Percentiles rank a stretch among this genome's conserved stretches.
Conservation (phyloP, 345 rosid genomes). For the Trapa incisa region DNA sequence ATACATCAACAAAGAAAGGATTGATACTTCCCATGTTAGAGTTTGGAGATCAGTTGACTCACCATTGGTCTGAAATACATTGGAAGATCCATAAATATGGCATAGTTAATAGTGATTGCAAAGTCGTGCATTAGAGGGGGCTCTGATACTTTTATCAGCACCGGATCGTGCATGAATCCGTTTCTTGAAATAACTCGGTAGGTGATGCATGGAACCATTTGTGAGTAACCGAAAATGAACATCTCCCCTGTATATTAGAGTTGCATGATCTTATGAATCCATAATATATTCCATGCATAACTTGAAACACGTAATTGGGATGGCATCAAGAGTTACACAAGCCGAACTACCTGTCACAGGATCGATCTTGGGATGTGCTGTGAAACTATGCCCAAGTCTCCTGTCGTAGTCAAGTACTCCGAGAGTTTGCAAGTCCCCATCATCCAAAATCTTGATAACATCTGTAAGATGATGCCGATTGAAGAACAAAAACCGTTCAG, state of each 20-base stretch:
- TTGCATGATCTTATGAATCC: too few species aligned
- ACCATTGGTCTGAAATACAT: slow-evolving; percentile 81
- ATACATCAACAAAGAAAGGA: too few species aligned
- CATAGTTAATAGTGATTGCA: slow-evolving; percentile 56
- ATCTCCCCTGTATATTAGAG: slow-evolving; percentile 58
- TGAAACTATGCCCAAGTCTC: slow-evolving; percentile 74
- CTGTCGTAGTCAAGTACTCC: slow-evolving; percentile 90
- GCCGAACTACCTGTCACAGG: slow-evolving; percentile 57
- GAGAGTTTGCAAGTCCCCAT: slow-evolving; percentile 93
- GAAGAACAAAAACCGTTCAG: background rate
- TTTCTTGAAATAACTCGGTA: slow-evolving; percentile 84
- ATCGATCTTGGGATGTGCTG: slow-evolving; percentile 94
- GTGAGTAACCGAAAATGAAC: slow-evolving; percentile 86
- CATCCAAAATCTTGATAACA: slow-evolving; percentile 74
- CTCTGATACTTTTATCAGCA: slow-evolving; percentile 61
- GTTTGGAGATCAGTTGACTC: too few species aligned
- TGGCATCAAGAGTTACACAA: too few species aligned
- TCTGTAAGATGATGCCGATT: slow-evolving; percentile 28
- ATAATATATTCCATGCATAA: too few species aligned
- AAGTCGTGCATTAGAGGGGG: slow-evolving; percentile 59
- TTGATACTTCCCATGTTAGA: too few species aligned
- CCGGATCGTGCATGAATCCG: slow-evolving; percentile 83
- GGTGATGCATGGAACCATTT: slow-evolving; percentile 59
- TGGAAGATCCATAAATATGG: slow-evolving; percentile 91
- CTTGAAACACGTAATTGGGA: too few species aligned